Conservation (phyloP, 768 basidiomycete genomes). For the Lentinula aciculospora region DNA sequence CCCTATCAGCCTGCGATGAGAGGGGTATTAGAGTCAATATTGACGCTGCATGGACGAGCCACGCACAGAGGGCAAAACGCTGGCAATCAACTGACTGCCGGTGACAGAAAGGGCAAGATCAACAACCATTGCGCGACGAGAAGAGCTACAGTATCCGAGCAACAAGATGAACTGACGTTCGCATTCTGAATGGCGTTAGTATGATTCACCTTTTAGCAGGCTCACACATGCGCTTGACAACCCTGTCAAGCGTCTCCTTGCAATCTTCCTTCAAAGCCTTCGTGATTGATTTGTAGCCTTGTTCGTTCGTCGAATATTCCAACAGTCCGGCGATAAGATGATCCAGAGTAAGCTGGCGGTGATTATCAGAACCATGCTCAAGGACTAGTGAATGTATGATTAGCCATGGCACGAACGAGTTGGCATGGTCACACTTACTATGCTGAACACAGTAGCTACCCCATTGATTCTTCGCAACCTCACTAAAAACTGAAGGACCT, state of each 20-base stretch:
- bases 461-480: conserved; percentile 86
- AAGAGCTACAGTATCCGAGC: conserved; percentile 27
- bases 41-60: neutral
- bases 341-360: conserved; percentile 71
- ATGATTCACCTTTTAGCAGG: conserved; percentile 66
- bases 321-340: conserved; percentile 72
- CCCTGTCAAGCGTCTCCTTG: conserved; percentile 64
- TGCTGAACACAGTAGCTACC: conserved; percentile 85
- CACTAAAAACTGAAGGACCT: conserved; percentile 59
- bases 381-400: conserved; percentile 43
- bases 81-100: conserved; percentile 83
- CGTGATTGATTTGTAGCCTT: conserved; percentile 83
- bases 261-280: conserved; percentile 86
- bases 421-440: conserved; percentile 47
- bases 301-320: conserved; percentile 76
- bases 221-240: conserved; percentile 82
- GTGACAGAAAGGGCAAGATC: conserved; percentile 80
- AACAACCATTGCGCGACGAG: conserved; percentile 80
- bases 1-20: conserved; percentile 66
- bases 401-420: neutral
- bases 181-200: neutral
- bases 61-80: conserved; percentile 69
- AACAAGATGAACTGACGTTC: conserved; percentile 4
- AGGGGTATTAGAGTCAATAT: conserved; percentile 3
- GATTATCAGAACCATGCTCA: conserved; percentile 76